Evolutionary conservation across 2,329 filamentous ascomycete species (phyloP).

Genomic region (Ascosphaera acerosa): DNA sequence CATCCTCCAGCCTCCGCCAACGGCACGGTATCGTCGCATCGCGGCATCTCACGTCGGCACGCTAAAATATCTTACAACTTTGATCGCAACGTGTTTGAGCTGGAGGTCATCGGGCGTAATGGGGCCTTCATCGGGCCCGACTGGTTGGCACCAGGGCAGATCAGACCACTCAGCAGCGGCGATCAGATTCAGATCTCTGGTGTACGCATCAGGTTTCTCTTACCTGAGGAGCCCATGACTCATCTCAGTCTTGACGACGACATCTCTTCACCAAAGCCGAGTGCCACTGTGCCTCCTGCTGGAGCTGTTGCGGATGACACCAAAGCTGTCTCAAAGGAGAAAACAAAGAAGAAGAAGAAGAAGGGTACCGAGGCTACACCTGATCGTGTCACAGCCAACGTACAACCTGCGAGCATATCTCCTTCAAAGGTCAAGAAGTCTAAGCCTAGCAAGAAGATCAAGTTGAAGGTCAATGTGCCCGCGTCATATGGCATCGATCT

Average conservation of each 20-base stretch:
- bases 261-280: too few relatives aligned
- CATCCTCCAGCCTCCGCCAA: conserved; percentile 27
- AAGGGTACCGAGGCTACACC: too few relatives aligned
- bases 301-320: conserved; percentile 4
- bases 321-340: conserved; percentile 4
- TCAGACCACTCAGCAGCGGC: conserved; percentile 27
- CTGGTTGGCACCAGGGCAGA: conserved; percentile 22
- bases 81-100: conserved; percentile 29
- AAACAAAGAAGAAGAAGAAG: too few relatives aligned
- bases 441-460: too few relatives aligned
- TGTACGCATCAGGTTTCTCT: conserved; percentile 30
- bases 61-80: conserved; percentile 35
- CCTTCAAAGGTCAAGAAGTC: too few relatives aligned
- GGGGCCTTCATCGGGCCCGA: conserved; percentile 30
- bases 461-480: too few relatives aligned
- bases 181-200: conserved; percentile 33
- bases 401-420: too few relatives aligned
- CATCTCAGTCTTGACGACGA: too few relatives aligned
- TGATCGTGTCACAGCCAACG: too few relatives aligned
- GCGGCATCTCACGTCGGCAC: conserved; percentile 36
- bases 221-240: conserved; percentile 27
- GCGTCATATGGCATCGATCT: too few relatives aligned
- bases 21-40: conserved; percentile 24
- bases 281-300: too few relatives aligned
- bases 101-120: conserved; percentile 33